Evolutionary conservation across 2,329 filamentous ascomycete species (phyloP), one percentile per base, ranked within the genome.

Genomic region (Ophiosphaerella herpotricha): DNA sequence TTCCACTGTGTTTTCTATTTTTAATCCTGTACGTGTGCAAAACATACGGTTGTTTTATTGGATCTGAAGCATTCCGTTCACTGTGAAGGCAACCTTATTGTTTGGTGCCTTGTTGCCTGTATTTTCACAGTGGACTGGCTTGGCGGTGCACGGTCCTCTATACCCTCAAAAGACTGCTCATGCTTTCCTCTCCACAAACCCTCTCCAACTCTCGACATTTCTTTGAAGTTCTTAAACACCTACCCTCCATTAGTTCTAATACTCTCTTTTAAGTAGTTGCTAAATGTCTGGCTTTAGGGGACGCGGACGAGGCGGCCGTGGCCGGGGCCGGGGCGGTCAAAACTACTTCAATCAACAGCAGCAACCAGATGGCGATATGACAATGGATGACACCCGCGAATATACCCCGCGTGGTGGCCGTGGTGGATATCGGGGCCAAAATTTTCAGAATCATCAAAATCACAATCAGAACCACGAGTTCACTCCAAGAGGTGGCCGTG

Each of bases 231-330:
- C 26, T 29, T 11, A 29, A 8, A 29, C 26, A 8, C 26, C 11
- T 38, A 12, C 11, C 23, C 4, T 29, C 14, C n/a, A 29, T 26
- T 5, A 29, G 12, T 31, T 13, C n/a, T 26, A 38, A 21, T 12
- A 11, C n/a, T 13, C 18, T 14, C 9, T 32, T 21, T 11, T 13
- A 38, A 38, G 3, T 38, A 14, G 11, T 14, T 21, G 23, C 16
- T 14, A 23, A 7, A 54, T 52, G 49, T 53, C 58, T 43, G 48
- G 46, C 44, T 52, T 42, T 40, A 41, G 56, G 32, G 57, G 52
- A 48, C 51, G 52, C 54, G 57, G 52, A 46, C 57, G 60, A 29
- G 62, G 52, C 55, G 55, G 52, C 46, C 54, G 61, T 21, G 62
- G 59, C 13, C 54, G 62, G 14, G 61, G 62, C 24, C 60, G 55